Evolutionary conservation across 1,284 basidiomycete species (phyloP).

Genomic region (Ceratobasidium sp.): DNA sequence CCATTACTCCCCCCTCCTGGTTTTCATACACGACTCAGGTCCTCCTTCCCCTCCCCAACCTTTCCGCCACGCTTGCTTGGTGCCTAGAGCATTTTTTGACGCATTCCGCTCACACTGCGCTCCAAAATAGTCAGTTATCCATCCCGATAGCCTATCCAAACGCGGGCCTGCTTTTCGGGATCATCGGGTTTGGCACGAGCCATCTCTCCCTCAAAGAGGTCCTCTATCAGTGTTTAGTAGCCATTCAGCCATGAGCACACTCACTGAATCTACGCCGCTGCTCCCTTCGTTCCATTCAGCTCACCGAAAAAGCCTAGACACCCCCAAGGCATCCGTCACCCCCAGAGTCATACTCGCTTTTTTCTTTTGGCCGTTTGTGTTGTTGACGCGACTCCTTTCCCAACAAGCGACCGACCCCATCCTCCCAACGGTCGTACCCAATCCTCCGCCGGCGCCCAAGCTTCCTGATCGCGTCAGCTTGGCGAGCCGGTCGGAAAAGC

Average conservation of each 20-base stretch:
- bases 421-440: background rate
- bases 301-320: slow-evolving; percentile 14
- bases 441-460: background rate
- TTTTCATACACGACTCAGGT: background rate
- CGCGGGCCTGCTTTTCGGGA: background rate
- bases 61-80: background rate
- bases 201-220: background rate
- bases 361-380: background rate
- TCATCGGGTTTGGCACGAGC: background rate
- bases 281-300: slow-evolving; percentile 22
- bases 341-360: background rate
- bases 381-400: background rate
- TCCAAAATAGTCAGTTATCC: background rate
- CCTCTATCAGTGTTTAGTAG: background rate
- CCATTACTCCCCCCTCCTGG: slow-evolving; percentile 12
- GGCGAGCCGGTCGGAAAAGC: slow-evolving; percentile 5
- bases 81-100: background rate
- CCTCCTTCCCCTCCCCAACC: background rate
- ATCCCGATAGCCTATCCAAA: background rate
- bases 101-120: background rate
- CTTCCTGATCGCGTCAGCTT: background rate
- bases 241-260: background rate
- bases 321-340: background rate
- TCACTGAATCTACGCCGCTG: slow-evolving; percentile 28
- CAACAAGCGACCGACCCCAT: background rate